Evolutionary conservation across 306 rosid species (phyloP), one percentile per base, ranked within the genome.

Genomic region (Vigna nakashimae): DNA sequence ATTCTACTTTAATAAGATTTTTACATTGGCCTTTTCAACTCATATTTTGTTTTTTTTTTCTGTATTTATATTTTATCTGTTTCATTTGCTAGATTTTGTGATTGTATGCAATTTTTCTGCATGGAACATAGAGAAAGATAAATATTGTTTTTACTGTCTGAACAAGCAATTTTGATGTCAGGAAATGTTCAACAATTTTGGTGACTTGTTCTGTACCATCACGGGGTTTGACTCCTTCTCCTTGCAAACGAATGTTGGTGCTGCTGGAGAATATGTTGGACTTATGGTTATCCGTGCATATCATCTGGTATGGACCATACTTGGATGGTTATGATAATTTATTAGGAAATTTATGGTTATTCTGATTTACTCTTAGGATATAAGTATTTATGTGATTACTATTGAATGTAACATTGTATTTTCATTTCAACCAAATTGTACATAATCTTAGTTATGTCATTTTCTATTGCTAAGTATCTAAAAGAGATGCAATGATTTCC

Each of bases 191-290:
- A 3, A 65, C 22, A 80, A 92, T 82, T 85, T 96, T 91, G 99
- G 99, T 53, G 93, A 96, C 0, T 64, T 96, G 48, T 79, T 96
- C 80, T 91, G 98, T 71, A 59, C 90, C 59, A 90, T 96, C 74
- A 96, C 98, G 45, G 99, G 99, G 46, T 96, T 96, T 83, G 98
- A 96, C 81, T 96, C 99, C 32, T 96, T 96, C 87, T 96, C 99
- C 32, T 80, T 96, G 91, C 99, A 96, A 90, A 98, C 99, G 42
- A 96, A 96, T 85, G 99, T 98, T 24, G 99, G 99, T 75, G 99
- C 99, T 78, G 85, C 99, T 53, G 98, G 99, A 85, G 99, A 96
- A 81, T 96, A 96, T 84, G 99, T 98, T 63, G 99, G 99, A 80
- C 94, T 96, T 62, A 96, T 96, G 99, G 99, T 96, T 86, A 96